These are phyloP conservation scores for Niveomyces coronatus DNA, from an alignment of 2,329 filamentous ascomycete genomes.

Conservation along the genomic window DNA sequence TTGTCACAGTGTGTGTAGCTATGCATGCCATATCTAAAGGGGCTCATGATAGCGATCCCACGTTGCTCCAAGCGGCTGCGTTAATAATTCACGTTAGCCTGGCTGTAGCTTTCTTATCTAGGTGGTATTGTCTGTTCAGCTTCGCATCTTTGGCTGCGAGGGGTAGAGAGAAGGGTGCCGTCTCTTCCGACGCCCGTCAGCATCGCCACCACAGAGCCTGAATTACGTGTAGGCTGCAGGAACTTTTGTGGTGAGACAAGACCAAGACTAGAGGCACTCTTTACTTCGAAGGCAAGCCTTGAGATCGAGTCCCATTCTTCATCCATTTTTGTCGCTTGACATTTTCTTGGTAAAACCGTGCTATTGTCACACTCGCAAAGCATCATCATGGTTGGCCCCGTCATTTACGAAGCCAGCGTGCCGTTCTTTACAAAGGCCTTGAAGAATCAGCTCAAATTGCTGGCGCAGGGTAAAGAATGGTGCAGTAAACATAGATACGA, in stretches of 20 bases:
- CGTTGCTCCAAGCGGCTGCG: too few relatives aligned
- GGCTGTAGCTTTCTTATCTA: background rate
- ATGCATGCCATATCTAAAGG: too few relatives aligned
- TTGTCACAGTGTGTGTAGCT: too few relatives aligned
- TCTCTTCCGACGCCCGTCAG: background rate
- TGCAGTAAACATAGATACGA: conserved; percentile 1
- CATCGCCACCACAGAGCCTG: background rate
- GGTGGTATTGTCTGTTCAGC: background rate
- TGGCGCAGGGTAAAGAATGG: conserved; percentile 3
- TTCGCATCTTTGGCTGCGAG: background rate
- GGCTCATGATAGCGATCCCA: too few relatives aligned
- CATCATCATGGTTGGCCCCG: conserved; percentile 5
- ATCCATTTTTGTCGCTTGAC: background rate
- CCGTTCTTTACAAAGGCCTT: conserved; percentile 6
- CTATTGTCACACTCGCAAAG: background rate
- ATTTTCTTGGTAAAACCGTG: background rate
- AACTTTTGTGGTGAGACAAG: background rate
- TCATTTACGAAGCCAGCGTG: conserved; percentile 8
- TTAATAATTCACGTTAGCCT: too few relatives aligned
- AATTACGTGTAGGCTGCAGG: background rate
- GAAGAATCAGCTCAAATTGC: conserved; percentile 7
- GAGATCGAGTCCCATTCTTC: background rate
- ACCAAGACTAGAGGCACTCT: background rate
- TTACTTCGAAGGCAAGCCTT: background rate
- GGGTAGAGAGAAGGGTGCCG: background rate